A percentile compares a stretch with the other conserved stretches of the same genome.
phyloP scores from a whole-genome alignment of 495 filamentous ascomycete genomes.

The Lophium mytilinum region DNA sequence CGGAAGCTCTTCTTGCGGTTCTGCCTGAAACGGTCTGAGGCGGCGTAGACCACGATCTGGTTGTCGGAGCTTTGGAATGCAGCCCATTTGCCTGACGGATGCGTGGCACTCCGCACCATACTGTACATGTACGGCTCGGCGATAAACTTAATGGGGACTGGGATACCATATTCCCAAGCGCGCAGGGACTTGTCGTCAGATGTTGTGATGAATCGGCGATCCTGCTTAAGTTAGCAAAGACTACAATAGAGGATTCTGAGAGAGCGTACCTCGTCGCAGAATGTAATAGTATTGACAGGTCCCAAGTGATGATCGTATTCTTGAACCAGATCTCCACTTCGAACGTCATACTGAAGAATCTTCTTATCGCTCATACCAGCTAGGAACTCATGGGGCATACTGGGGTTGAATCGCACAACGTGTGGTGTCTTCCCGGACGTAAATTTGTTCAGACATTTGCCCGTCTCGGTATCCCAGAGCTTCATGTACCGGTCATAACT shows the following conservation, averaged over 20 bases:
- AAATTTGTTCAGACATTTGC: constrained; percentile 76
- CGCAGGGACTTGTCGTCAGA: constrained; percentile 92
- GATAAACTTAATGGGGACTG: constrained; percentile 81
- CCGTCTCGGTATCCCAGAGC: constrained; percentile 96
- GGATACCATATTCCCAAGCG: constrained; percentile 97
- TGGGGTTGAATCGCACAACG: constrained; percentile 86
- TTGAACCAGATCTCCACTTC: constrained; percentile 76
- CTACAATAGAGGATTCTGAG: neutral
- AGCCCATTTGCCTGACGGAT: constrained; percentile 86
- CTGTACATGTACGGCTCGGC: constrained; percentile 97
- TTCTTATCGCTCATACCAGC: constrained; percentile 97
- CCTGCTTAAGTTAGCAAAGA: constrained; percentile 60
- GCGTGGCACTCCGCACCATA: constrained; percentile 69
- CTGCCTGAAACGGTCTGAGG: constrained; percentile 89
- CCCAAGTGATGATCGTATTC: constrained; percentile 98
- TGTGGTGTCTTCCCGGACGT: constrained; percentile 91
- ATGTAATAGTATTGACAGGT: constrained; percentile 95
- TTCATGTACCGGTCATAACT: constrained; percentile 93
- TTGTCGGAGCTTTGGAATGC: constrained; percentile 90
- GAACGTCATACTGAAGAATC: constrained; percentile 94
- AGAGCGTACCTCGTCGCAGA: constrained; percentile 60
- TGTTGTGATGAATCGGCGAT: constrained; percentile 93
- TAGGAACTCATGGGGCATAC: constrained; percentile 77
- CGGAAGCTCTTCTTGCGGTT: constrained; percentile 95
- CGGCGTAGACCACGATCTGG: constrained; percentile 91